phyloP scores from a whole-genome alignment of 106 monocot species.

The Phalaenopsis equestris region DNA sequence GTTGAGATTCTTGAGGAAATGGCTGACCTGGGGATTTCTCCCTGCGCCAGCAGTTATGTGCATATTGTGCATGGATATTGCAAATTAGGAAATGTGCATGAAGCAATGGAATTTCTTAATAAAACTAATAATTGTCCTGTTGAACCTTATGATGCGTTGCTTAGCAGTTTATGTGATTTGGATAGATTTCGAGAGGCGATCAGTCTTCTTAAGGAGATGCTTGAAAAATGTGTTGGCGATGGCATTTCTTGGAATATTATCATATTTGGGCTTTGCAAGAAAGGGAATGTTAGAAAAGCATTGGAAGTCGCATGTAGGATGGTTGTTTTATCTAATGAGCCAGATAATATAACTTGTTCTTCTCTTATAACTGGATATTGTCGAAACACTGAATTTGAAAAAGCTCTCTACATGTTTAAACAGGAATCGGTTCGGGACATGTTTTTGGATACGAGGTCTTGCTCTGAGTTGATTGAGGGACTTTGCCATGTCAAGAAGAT shows the following conservation, averaged over 20 bases:
- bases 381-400: slow-evolving; percentile 14
- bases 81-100: slow-evolving; percentile 25
- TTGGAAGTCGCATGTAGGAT: slow-evolving; percentile 48
- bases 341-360: slow-evolving; percentile 38
- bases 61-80: slow-evolving; percentile 42
- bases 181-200: slow-evolving; percentile 24
- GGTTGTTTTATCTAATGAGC: slow-evolving; percentile 36
- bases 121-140: slow-evolving; percentile 13
- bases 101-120: slow-evolving; percentile 38
- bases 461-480: slow-evolving; percentile 34
- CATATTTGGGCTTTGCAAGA: slow-evolving; percentile 24
- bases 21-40: slow-evolving; percentile 18
- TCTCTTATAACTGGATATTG: slow-evolving; percentile 35
- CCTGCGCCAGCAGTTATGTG: slow-evolving; percentile 14
- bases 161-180: slow-evolving; percentile 28
- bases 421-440: slow-evolving; percentile 12
- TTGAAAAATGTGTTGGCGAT: slow-evolving; percentile 21
- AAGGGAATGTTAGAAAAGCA: slow-evolving; percentile 30
- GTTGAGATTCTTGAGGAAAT: slow-evolving; percentile 42
- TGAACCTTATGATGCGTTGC: slow-evolving; percentile 43
- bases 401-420: slow-evolving; percentile 42
- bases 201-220: slow-evolving; percentile 24
- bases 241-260: slow-evolving; percentile 48
- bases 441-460: slow-evolving; percentile 35
- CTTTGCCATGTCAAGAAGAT: slow-evolving; percentile 44